Base-by-base conservation (phyloP, 768 basidiomycete genomes). In the Tubosaeta brunneosetosa region DNA sequence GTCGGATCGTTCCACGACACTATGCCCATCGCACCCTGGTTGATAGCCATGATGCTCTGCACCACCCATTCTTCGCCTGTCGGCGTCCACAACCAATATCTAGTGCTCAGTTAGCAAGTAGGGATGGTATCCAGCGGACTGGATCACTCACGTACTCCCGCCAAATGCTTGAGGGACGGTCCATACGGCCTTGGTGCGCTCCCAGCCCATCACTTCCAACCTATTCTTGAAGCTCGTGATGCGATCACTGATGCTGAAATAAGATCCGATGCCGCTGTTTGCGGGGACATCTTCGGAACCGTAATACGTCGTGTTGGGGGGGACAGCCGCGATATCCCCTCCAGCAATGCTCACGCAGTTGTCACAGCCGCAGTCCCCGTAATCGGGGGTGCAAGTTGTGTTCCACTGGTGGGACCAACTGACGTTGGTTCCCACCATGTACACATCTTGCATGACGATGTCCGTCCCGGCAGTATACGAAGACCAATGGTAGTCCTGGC, bases 141-240 rank as follows among this genome's bases (percentile, higher is more conserved):
- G 4, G 9, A 67, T 57, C 14, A 74, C 72, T 67, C 56, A 64
- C 59, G 55, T 44, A 49, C 34, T 14, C 6, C 60, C 62, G 26
- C 86, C 86, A 62, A 91, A 91, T 0, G 78, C 88, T 66, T 91
- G 89, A 0, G 88, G 86, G 1, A 91, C 88, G 2, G 83, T 82
- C 90, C 88, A 91, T 0, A 89, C 76, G 1, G 84, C 78, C 63
- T 86, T 84, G 6, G 76, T 80, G 11, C 80, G 71, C 56, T 84
- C 82, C 82, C 86, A 86, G 2, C 85, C 86, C 55, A 84, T 78
- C 44, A 79, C 73, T 54, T 80, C 77, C 14, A 85, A 60, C 19
- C 86, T 74, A 45, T 82, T 70, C 44, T 69, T 69, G 68, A 84
- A 89, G 52, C 84, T 76, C 46, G 86, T 82, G 73, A 89, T 81